Evolutionary conservation across 179 eudicot genomes (phyloP).

Genomic region (Camellia oleifera): DNA sequence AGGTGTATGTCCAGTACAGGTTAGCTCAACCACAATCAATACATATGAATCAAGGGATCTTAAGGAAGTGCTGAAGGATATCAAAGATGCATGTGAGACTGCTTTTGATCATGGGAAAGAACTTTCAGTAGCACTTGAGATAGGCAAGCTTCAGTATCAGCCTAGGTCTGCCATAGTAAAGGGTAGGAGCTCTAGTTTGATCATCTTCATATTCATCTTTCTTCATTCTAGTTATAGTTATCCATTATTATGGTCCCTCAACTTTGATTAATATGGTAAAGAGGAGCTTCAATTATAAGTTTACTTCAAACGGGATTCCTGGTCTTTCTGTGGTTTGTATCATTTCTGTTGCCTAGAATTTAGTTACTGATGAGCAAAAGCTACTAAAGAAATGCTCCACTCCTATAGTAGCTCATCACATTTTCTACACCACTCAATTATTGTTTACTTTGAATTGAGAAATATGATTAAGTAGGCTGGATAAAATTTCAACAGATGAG

Average conservation of each 20-base stretch:
- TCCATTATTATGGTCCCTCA: too few relatives aligned
- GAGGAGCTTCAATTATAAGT: background rate
- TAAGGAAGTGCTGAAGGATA: conserved; percentile 10
- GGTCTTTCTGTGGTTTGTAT: background rate
- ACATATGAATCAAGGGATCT: background rate
- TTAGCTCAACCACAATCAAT: background rate
- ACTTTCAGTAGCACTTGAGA: conserved; percentile 5
- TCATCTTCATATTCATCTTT: background rate
- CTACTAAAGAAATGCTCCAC: background rate
- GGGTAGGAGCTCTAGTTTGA: conserved; percentile 5
- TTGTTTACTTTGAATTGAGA: background rate
- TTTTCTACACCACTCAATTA: background rate
- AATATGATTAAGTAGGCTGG: background rate
- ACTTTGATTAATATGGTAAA: background rate
- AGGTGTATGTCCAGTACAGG: background rate
- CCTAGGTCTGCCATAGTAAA: background rate
- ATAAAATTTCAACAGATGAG: background rate
- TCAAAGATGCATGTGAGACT: conserved; percentile 7
- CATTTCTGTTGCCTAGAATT: background rate
- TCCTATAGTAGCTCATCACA: background rate
- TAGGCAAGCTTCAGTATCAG: conserved; percentile 14
- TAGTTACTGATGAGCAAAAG: background rate
- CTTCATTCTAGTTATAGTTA: background rate
- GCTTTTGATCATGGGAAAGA: conserved; percentile 11
- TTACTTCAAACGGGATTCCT: background rate